A percentile compares a stretch with the other conserved stretches of the same genome.
Evolutionary conservation across 305 asterid genomes (phyloP).

Genomic region (Andrographis paniculata): DNA sequence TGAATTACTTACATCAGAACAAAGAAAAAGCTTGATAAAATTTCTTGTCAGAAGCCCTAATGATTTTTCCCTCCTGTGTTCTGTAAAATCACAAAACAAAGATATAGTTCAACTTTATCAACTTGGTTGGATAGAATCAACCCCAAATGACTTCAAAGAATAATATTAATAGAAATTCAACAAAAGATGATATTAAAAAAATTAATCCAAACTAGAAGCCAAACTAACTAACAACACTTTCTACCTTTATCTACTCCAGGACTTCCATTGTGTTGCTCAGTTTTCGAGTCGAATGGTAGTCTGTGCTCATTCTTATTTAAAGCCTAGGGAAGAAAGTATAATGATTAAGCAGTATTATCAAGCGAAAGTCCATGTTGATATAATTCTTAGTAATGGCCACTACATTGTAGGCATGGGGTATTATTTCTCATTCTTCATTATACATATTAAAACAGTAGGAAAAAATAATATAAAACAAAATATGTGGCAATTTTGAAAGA

Average conservation of each 20-base stretch:
- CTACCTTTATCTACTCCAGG: constrained; percentile 32
- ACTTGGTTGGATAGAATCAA: background rate
- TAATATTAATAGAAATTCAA: constrained; percentile 1
- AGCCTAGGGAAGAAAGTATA: constrained; percentile 22
- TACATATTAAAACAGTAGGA: background rate
- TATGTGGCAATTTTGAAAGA: constrained; percentile 8
- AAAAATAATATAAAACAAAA: too few species aligned
- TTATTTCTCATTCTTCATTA: too few species aligned
- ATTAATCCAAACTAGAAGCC: background rate
- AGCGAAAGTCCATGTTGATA: too few species aligned
- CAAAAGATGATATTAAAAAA: background rate
- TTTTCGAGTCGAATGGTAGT: constrained; percentile 17
- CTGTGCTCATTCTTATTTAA: constrained; percentile 19
- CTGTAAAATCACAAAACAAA: constrained; percentile 28
- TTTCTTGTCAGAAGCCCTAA: constrained; percentile 51
- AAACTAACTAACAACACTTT: constrained; percentile 14
- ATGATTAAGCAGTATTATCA: background rate
- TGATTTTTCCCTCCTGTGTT: constrained; percentile 52
- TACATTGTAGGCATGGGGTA: too few species aligned
- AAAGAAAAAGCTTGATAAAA: constrained; percentile 59
- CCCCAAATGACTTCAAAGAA: background rate
- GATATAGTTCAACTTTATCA: constrained; percentile 10
- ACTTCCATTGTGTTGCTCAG: constrained; percentile 20
- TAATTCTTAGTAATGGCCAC: too few species aligned
- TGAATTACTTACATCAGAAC: constrained; percentile 41